phyloP scores from a whole-genome alignment of 140 eudicot species.

The Oenanthe javanica region DNA sequence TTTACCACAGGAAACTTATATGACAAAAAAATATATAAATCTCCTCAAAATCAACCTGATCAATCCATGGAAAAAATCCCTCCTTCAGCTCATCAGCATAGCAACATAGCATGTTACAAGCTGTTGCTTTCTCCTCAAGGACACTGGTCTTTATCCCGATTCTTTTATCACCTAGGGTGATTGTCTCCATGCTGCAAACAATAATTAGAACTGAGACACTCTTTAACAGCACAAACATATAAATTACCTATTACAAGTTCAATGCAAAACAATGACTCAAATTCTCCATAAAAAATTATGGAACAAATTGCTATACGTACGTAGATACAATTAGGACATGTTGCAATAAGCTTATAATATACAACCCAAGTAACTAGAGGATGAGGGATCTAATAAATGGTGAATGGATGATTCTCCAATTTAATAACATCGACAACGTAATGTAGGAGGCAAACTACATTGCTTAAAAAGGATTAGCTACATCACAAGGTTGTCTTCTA shows the following conservation, averaged over 20 bases:
- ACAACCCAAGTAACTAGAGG: background rate
- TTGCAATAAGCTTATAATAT: background rate
- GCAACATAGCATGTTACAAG: constrained; percentile 97
- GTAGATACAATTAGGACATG: background rate
- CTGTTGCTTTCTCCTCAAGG: constrained; percentile 96
- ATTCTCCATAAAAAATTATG: background rate
- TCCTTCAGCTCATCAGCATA: constrained; percentile 97
- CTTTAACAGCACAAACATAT: constrained; percentile 3
- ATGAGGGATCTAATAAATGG: background rate
- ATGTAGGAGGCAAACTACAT: background rate
- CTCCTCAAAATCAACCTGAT: constrained; percentile 55
- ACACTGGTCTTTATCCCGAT: constrained; percentile 97
- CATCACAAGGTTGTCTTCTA: background rate
- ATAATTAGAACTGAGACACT: constrained; percentile 11
- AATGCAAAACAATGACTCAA: background rate
- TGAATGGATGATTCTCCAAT: background rate
- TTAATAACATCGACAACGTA: background rate
- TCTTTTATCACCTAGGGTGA: constrained; percentile 95
- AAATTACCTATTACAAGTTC: background rate
- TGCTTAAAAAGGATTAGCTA: background rate
- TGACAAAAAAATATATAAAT: background rate
- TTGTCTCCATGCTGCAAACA: constrained; percentile 89
- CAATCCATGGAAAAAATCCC: constrained; percentile 98
- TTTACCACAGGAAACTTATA: background rate
- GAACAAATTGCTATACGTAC: background rate